Evolutionary conservation across 352 stramenopile species (phyloP), one percentile per base, ranked within the genome.

Genomic region (Pythium utonaiense): DNA sequence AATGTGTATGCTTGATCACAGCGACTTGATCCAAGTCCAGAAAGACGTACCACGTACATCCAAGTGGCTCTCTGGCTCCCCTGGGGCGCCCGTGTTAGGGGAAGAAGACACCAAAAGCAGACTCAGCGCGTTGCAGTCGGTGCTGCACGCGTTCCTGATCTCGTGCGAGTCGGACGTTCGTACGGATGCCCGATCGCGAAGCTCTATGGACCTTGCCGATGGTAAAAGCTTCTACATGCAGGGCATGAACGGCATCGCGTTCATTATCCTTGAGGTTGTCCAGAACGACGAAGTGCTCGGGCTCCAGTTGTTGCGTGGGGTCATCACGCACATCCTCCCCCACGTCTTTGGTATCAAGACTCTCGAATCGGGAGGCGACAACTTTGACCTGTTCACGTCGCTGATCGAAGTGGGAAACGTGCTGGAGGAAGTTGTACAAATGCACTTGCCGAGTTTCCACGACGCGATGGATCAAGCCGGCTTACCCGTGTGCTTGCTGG

Each of bases 181-280:
- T 0, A 73, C 70, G 3, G 68, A 70, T 24, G 60, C 57, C 22
- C 38, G 48, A 31, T 47, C 53, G 3, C 27, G 36, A 30, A 65
- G 51, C 22, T 56, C 50, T 21, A 65, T 53, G 38, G 61, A 67
- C 9, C 19, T 67, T 0, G 61, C 49, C 0, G 61, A 64, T 12
- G 52, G 64, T 64, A 63, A 73, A 17, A 80, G 71, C 48, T 89
- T 87, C 25, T 94, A 94, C 51, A 91, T 94, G 79, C 85, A 94
- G 48, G 85, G 85, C 38, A 92, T 94, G 85, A 94, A 94, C 53
- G 85, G 80, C 0, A 70, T 94, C 16, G 85, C 75, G 3, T 94
- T 89, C 41, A 79, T 94, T 54, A 67, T 92, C 38, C 58, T 92
- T 21, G 71, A 90, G 22, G 75, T 91, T 24, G 56, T 88, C 16